Evolutionary conservation across 2,329 filamentous ascomycete species (phyloP).

Genomic region (Fusarium pininemorale): DNA sequence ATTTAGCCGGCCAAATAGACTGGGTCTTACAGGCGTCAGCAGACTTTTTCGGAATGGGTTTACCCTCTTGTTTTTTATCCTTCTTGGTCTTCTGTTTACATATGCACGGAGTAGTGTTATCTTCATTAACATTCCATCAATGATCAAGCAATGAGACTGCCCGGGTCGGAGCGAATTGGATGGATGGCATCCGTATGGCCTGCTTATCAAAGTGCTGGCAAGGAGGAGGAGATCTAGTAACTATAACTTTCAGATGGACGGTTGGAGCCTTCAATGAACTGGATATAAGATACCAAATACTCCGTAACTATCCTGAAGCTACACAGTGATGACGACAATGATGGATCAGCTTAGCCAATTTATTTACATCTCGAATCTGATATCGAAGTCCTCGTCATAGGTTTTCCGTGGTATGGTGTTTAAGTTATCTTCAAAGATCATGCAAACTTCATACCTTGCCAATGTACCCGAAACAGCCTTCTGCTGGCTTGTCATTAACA

Average conservation of each 20-base stretch:
- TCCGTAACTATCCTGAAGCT: not conserved
- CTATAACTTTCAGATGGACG: not conserved
- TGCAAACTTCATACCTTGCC: not conserved
- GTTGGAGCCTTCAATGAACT: not conserved
- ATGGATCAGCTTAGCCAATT: not conserved
- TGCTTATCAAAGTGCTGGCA: constrained; percentile 4
- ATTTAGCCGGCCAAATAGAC: constrained; percentile 37
- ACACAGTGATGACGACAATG: constrained; percentile 6
- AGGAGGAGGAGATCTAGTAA: not conserved
- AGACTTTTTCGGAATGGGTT: constrained; percentile 8
- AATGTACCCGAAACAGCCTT: not conserved
- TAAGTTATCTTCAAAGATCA: not conserved
- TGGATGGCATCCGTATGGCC: not conserved
- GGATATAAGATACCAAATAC: not conserved
- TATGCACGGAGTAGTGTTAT: not conserved
- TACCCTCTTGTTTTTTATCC: not conserved
- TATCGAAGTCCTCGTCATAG: not conserved
- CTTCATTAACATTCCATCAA: not conserved
- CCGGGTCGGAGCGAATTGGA: constrained; percentile 1
- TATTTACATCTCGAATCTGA: not conserved
- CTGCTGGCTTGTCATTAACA: not conserved
- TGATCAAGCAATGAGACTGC: constrained; percentile 4
- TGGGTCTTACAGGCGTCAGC: constrained; percentile 25
- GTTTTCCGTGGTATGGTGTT: not conserved
- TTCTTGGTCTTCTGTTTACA: not conserved